Base-by-base conservation (phyloP, 2,329 filamentous ascomycete species). In the Paecilomyces sp. region DNA sequence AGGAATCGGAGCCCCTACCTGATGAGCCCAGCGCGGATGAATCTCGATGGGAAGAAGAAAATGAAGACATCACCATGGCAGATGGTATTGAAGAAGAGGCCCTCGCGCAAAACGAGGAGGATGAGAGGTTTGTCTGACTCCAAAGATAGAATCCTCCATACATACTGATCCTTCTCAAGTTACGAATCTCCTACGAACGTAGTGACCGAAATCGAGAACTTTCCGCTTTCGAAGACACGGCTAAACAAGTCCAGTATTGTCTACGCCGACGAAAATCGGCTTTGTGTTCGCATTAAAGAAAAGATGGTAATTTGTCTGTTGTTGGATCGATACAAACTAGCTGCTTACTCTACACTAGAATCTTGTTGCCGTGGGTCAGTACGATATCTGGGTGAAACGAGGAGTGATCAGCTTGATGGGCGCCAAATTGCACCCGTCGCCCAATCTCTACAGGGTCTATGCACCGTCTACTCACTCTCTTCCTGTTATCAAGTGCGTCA, bases 321-420 rank as follows among this genome's bases (percentile, higher is more conserved):
- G 12, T n/a, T 41, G 30, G 36, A 15, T 33, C 31, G 53, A 25
- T 24, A 47, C 13, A 25, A 13, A 54, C 18, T 60, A 58, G 30
- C 7, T 2, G 52, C 68, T 74, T 54, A 72, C 53, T 9, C 13
- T 22, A 15, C 31, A 24, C 13, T 62, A 79, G 77, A 79, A 73
- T 41, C 78, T 71, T 30, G 72, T 74, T 7, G 56, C 80, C 5
- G 56, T 79, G n/a, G 85, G 85, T 12, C 78, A 80, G 52, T 87
- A 83, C 65, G 78, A 83, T 60, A 67, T 88, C n/a, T 79, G 79
- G 71, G 80, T 87, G 4, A 77, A 80, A 53, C 75, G 78, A 65
- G 85, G 85, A 12, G 76, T 83, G 28, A 71, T 86, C 34, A 82
- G 79, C 55, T 67, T 87, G 55, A 82, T 84, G 68, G 85, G 85